Evolutionary conservation across 768 basidiomycete species (phyloP).

Genomic region (Leccinum arenicola): DNA sequence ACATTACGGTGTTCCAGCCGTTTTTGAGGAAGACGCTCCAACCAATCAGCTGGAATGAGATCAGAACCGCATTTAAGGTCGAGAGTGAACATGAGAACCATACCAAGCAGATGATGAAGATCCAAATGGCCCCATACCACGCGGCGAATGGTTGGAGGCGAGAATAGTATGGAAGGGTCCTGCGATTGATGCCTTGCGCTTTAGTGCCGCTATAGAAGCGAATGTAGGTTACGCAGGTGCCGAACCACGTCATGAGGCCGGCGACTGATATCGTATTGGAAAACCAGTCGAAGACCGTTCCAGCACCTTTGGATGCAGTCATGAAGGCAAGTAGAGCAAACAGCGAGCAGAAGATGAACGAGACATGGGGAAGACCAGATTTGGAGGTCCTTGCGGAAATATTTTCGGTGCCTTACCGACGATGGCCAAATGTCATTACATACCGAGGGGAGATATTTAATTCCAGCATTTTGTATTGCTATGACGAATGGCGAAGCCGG

Average conservation of each 20-base stretch:
- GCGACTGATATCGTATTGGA: conserved; percentile 67
- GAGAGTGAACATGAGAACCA: conserved; percentile 24
- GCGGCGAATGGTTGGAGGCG: conserved; percentile 61
- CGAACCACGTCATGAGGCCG: conserved; percentile 78
- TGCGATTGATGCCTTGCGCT: no score
- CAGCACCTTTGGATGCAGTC: conserved; percentile 64
- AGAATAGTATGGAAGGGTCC: no score
- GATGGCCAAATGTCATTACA: conserved; percentile 46
- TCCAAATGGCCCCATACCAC: conserved; percentile 41
- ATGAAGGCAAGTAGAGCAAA: conserved; percentile 81
- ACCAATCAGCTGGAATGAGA: no score
- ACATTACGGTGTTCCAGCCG: conserved; percentile 59
- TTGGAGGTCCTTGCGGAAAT: conserved; percentile 62
- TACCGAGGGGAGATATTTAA: no score
- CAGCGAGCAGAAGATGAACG: conserved; percentile 65
- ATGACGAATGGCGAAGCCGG: no score
- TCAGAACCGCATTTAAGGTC: conserved; percentile 11
- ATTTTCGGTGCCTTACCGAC: conserved; percentile 80
- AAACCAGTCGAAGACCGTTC: conserved; percentile 79
- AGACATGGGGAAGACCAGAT: conserved; percentile 65
- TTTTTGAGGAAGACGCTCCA: no score
- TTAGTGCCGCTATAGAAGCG: conserved; percentile 29
- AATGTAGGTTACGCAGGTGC: conserved; percentile 71
- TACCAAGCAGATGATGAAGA: conserved; percentile 59
- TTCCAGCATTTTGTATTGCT: no score